Evolutionary conservation across 495 filamentous ascomycete genomes (phyloP).

Genomic region (Trichoderma asperelloides): DNA sequence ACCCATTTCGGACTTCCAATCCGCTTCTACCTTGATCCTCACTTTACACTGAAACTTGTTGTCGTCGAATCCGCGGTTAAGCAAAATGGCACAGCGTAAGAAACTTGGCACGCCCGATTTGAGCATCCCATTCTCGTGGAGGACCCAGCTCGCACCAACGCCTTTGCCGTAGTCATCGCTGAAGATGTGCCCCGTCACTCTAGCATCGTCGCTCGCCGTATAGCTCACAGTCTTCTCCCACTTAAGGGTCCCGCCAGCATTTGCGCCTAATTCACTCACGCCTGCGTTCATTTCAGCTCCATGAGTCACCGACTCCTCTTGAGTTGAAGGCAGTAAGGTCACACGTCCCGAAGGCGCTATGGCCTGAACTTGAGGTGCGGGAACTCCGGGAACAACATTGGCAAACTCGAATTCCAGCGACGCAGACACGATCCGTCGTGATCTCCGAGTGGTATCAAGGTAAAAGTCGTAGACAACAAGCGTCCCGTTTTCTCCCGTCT

Average conservation of each 20-base stretch:
- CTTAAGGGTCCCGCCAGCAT: slow-evolving; percentile 7
- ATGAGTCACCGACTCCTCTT: slow-evolving; percentile 6
- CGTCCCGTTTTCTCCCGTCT: slow-evolving; percentile 9
- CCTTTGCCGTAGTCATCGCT: slow-evolving; percentile 14
- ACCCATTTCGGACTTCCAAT: slow-evolving; percentile 14
- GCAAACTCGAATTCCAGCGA: slow-evolving; percentile 14
- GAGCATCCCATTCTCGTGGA: slow-evolving; percentile 17
- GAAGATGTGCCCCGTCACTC: slow-evolving; percentile 11
- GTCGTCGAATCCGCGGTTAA: slow-evolving; percentile 15
- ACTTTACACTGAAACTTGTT: slow-evolving; percentile 17
- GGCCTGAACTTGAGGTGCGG: not conserved
- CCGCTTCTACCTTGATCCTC: slow-evolving; percentile 17
- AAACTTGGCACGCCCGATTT: slow-evolving; percentile 18
- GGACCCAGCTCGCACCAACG: slow-evolving; percentile 17
- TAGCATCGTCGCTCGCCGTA: slow-evolving; percentile 14
- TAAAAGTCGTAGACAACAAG: slow-evolving; percentile 18
- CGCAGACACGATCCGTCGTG: slow-evolving; percentile 11
- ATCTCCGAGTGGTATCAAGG: slow-evolving; percentile 13
- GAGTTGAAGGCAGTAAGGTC: slow-evolving; percentile 11
- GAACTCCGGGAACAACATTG: not conserved
- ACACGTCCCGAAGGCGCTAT: not conserved
- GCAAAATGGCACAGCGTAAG: slow-evolving; percentile 18
- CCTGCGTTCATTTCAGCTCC: slow-evolving; percentile 7
- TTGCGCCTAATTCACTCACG: slow-evolving; percentile 10
- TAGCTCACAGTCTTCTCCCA: slow-evolving; percentile 15